Evolutionary conservation across 306 rosid genomes (phyloP).

Genomic region (Cucurbita pepo): DNA sequence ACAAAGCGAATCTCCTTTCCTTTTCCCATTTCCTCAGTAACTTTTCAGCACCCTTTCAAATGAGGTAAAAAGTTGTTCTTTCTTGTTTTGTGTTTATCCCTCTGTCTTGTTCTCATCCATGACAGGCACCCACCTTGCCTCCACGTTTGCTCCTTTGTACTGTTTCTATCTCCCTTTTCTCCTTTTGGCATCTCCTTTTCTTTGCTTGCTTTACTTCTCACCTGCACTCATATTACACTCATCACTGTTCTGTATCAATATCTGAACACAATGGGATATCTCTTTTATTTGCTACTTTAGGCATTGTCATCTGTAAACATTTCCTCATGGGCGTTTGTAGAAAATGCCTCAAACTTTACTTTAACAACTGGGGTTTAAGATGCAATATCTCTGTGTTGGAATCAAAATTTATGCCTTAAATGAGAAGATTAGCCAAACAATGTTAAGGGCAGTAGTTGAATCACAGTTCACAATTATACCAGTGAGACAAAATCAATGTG

Average conservation of each 20-base stretch:
- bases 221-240: slow-evolving; percentile 31
- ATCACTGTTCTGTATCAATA: neutral
- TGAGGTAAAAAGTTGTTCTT: slow-evolving; percentile 29
- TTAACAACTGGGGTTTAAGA: neutral
- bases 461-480: neutral
- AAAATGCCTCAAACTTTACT: neutral
- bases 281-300: slow-evolving; percentile 1
- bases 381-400: neutral
- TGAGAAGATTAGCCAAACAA: neutral
- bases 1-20: slow-evolving; percentile 4
- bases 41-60: slow-evolving; percentile 31
- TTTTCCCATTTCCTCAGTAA: slow-evolving; percentile 2
- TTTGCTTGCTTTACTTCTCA: slow-evolving; percentile 28
- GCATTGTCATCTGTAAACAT: slow-evolving; percentile 1
- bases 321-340: neutral
- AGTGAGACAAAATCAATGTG: neutral
- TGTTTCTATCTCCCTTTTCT: slow-evolving; percentile 17
- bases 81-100: slow-evolving; percentile 45
- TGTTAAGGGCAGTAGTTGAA: neutral
- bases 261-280: neutral
- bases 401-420: neutral
- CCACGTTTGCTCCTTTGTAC: slow-evolving; percentile 16
- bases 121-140: slow-evolving; percentile 59
- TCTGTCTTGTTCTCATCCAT: slow-evolving; percentile 61
- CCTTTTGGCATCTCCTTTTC: slow-evolving; percentile 19